Percentiles rank a stretch among this genome's conserved stretches.
Conservation (phyloP, 2,329 filamentous ascomycete species). For the Penicillium hordei region DNA sequence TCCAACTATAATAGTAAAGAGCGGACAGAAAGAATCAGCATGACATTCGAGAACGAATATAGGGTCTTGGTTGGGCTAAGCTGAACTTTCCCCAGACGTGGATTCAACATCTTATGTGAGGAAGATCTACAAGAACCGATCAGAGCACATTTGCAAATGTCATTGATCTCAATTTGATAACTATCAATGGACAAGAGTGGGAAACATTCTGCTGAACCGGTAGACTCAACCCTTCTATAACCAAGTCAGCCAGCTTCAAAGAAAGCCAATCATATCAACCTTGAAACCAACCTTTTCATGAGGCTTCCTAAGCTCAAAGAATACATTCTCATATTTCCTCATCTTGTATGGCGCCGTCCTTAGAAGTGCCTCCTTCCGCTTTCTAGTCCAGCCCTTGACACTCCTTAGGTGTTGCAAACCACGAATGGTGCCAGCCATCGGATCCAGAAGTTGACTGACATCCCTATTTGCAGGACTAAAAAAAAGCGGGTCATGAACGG, state of each 20-base stretch:
- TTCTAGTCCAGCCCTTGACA: constrained; percentile 27
- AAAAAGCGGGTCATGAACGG: constrained; percentile 21
- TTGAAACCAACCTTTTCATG: constrained; percentile 11
- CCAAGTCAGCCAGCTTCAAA: neutral
- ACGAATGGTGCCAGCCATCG: constrained; percentile 20
- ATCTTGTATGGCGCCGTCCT: constrained; percentile 14
- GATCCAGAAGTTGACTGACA: constrained; percentile 22
- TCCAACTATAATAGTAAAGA: constrained; percentile 7
- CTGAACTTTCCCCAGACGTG: neutral
- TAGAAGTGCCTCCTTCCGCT: constrained; percentile 20
- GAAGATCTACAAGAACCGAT: neutral
- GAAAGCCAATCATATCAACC: neutral
- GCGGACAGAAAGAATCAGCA: constrained; percentile 15
- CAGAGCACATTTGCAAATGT: no score
- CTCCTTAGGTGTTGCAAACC: constrained; percentile 19
- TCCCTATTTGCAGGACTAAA: constrained; percentile 27
- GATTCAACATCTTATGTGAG: neutral
- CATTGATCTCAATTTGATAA: neutral
- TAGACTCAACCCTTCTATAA: neutral
- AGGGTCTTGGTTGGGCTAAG: constrained; percentile 11
- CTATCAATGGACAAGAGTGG: neutral
- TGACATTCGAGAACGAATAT: constrained; percentile 19
- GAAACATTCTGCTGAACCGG: neutral
- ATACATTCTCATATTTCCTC: constrained; percentile 19
- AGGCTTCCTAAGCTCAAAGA: constrained; percentile 4